These are phyloP conservation scores for Saprolegnia diclina DNA, from an alignment of 352 stramenopile species.

Conservation along the genomic window DNA sequence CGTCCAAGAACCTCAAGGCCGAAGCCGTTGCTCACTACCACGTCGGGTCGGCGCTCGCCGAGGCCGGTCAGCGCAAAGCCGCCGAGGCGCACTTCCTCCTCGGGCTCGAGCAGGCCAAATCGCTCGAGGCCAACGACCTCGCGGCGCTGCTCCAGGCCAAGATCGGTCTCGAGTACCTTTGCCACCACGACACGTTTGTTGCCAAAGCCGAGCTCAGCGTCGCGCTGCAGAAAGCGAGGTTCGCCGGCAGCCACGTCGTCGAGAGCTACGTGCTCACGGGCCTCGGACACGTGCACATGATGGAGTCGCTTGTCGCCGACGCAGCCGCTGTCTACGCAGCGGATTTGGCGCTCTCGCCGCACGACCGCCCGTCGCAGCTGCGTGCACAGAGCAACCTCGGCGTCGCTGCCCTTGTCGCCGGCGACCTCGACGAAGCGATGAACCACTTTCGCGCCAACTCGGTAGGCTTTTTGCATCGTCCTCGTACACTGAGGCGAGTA, in stretches of 20 bases:
- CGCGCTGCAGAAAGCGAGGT: conserved; percentile 15
- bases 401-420: conserved; percentile 10
- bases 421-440: conserved; percentile 12
- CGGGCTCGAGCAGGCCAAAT: conserved; percentile 15
- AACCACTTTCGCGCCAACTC: conserved; percentile 23
- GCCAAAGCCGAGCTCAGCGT: conserved; percentile 8
- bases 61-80: neutral
- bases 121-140: neutral
- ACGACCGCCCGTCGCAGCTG: conserved; percentile 20
- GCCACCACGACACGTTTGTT: conserved; percentile 5
- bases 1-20: neutral
- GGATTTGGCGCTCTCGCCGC: conserved; percentile 8
- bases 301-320: conserved; percentile 22
- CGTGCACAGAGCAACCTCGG: conserved; percentile 18
- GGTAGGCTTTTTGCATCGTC: neutral
- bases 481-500: neutral
- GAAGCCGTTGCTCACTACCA: conserved; percentile 22
- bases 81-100: conserved; percentile 9
- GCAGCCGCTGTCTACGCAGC: neutral
- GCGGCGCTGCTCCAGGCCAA: conserved; percentile 10
- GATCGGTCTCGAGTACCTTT: conserved; percentile 7
- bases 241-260: neutral
- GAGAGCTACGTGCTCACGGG: conserved; percentile 5
- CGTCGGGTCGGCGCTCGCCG: conserved; percentile 1
- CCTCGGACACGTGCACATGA: conserved; percentile 14